Percentiles rank a stretch among this genome's conserved stretches.
phyloP scores from a whole-genome alignment of 345 rosid genomes.

The Dipteronia sinensis region DNA sequence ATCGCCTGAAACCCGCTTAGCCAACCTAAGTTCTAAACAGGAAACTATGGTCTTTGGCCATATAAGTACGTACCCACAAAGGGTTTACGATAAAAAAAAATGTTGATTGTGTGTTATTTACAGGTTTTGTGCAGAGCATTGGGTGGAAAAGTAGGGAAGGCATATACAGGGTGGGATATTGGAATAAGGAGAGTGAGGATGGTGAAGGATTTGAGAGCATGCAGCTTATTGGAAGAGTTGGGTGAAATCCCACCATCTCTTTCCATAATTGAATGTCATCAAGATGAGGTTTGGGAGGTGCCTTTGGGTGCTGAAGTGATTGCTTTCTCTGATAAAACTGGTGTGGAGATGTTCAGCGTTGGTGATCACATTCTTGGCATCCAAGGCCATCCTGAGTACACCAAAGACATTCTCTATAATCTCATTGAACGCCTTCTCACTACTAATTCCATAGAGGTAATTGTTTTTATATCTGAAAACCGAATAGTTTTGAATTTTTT shows the following conservation, averaged over 20 bases:
- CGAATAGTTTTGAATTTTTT: no score
- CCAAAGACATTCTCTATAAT: constrained; percentile 68
- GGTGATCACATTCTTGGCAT: constrained; percentile 75
- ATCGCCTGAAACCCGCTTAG: no score
- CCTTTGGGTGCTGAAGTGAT: constrained; percentile 69
- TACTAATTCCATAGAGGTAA: constrained; percentile 56
- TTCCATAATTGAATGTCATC: constrained; percentile 73
- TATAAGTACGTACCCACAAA: no score
- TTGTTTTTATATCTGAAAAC: no score
- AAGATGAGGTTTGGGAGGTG: constrained; percentile 81
- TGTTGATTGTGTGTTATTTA: neutral
- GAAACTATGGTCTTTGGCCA: no score
- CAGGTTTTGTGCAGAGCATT: constrained; percentile 86
- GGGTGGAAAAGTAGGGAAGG: constrained; percentile 81
- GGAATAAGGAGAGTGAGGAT: constrained; percentile 63
- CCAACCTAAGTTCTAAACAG: no score
- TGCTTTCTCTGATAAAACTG: constrained; percentile 76
- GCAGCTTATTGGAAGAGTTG: constrained; percentile 34
- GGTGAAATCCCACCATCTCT: constrained; percentile 48
- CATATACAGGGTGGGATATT: constrained; percentile 74
- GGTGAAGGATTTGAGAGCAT: constrained; percentile 44
- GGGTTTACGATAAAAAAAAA: no score
- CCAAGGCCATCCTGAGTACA: constrained; percentile 95
- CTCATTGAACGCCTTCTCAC: constrained; percentile 76
- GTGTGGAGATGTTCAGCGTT: constrained; percentile 67